Base-by-base conservation (phyloP, 2,329 filamentous ascomycete genomes). In the Colletotrichum lini region DNA sequence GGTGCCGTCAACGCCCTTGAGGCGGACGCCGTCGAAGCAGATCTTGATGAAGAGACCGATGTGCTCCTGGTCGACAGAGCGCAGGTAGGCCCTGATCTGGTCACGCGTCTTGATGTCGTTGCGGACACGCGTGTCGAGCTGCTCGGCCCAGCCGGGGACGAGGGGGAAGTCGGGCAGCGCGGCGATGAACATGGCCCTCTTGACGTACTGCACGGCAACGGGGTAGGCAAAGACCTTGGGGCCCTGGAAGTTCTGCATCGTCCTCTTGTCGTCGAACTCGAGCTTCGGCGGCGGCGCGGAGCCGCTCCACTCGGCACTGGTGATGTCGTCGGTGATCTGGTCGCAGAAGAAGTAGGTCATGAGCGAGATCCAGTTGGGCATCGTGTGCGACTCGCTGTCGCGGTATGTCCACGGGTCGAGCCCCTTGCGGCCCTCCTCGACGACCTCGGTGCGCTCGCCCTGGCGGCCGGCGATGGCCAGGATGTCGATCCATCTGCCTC, bases 371-470 rank as follows among this genome's bases (percentile, higher is more conserved):
- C 86, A 91, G 72, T 86, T 82, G 2, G 86, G 89, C 18, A 88
- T 74, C 67, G 67, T 70, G 50, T 64, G 56, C 26, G 60, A 18
- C 42, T 72, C 60, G 79, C 53, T 72, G 73, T 77, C n/a, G 80
- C 83, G 50, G 70, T 85, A 84, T 0, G 84, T 87, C 86, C 87
- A 88, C 15, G 89, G 89, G 76, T 98, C 94, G 4, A 98, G 86
- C 0, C 96, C 96, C 80, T 94, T 95, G 72, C 90, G 91, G 2
- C 95, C 96, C 82, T 98, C 96, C 78, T 99, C 96, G 1, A 94
- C 82, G 3, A 98, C 91, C 78, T 98, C 96, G 72, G 91, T 92
- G 56, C 93, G 89, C 78, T 95, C 93, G 61, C 90, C 88, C 3
- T 84, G 81, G 3, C 87, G 87, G 15, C 91, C 91, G 18, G 89